Base-by-base conservation (phyloP, 2,329 filamentous ascomycete species). In the Aspergillus aculeatinus region DNA sequence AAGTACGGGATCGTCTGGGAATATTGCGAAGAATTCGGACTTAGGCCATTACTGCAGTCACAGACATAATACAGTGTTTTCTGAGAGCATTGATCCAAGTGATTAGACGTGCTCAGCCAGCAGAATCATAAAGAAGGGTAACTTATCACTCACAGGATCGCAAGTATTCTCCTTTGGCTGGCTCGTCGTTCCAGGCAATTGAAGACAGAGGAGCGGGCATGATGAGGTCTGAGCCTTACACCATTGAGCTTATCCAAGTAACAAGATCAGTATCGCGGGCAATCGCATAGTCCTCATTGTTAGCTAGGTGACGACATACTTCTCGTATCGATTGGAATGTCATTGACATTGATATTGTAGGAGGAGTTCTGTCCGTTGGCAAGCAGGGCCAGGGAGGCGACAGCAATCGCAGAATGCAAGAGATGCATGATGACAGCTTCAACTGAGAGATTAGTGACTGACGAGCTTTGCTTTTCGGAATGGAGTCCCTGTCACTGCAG, bases 1-100 rank as follows among this genome's bases (percentile, higher is more conserved):
- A 79, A 87, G 78, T 83, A 88, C 19, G 86, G 85, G 55, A 88
- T 79, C 14, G 86, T 88, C 67, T 85, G 82, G 35, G 83, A 84
- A 79, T 85, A 88, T 69, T 87, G 77, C 63, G 83, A 82, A 59
- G 85, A 74, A 70, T 88, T 88, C 67, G 86, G 86, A 5, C 76
- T 69, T 57, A 80, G 65, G 64, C 80, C 79, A 69, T 83, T 82
- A 60, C 68, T 74, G 75, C 86, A 88, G 64, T 85, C 75, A 70
- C 86, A 88, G 57, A 71, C 69, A 74, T 82, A 88, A 61, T 66
- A 67, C n/a, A 88, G 80, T 48, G 77, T 76, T 42, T 76, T 59
- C 78, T 80, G 57, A 47, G 27, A 4, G 10, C 21, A 16, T 5
- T 16, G 39, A 44, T 9, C 5, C 39, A 6, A 6, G n/a, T 44